Percentiles rank a stretch among this genome's conserved stretches.
Evolutionary conservation across 108 stramenopile species (phyloP).

Genomic region (Skeletonema menzelii): DNA sequence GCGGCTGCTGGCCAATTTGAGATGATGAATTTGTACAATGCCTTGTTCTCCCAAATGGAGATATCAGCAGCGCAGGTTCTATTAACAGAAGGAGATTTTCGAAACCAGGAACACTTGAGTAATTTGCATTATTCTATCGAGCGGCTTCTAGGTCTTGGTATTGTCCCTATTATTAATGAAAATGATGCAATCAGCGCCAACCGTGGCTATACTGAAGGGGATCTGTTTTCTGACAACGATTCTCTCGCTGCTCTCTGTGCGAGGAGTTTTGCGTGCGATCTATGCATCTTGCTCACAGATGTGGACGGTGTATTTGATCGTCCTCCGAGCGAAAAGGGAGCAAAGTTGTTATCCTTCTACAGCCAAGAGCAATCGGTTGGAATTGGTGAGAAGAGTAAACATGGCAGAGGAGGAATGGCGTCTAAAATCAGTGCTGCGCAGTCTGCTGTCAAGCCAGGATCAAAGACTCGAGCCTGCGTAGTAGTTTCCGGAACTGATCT

Average conservation of each 20-base stretch:
- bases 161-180: conserved; percentile 97
- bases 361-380: conserved; percentile 56
- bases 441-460: conserved; percentile 77
- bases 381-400: conserved; percentile 89
- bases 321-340: conserved; percentile 77
- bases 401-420: conserved; percentile 92
- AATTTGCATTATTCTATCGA: conserved; percentile 87
- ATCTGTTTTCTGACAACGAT: conserved; percentile 96
- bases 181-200: conserved; percentile 97
- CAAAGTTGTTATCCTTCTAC: conserved; percentile 75
- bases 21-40: conserved; percentile 95
- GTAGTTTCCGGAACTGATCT: conserved; percentile 86
- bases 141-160: conserved; percentile 82
- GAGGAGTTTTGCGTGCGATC: conserved; percentile 80
- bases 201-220: conserved; percentile 81
- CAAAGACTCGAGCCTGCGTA: conserved; percentile 76
- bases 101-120: conserved; percentile 59
- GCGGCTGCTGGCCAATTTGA: conserved; percentile 98
- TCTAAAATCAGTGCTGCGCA: conserved; percentile 92
- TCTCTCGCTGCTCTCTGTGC: conserved; percentile 92
- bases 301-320: conserved; percentile 94
- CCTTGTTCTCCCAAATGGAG: conserved; percentile 87
- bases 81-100: conserved; percentile 90
- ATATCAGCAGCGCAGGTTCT: conserved; percentile 89
- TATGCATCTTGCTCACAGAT: conserved; percentile 91